Conservation (phyloP, 805 yeast genomes). For the Saturnispora besseyi region DNA sequence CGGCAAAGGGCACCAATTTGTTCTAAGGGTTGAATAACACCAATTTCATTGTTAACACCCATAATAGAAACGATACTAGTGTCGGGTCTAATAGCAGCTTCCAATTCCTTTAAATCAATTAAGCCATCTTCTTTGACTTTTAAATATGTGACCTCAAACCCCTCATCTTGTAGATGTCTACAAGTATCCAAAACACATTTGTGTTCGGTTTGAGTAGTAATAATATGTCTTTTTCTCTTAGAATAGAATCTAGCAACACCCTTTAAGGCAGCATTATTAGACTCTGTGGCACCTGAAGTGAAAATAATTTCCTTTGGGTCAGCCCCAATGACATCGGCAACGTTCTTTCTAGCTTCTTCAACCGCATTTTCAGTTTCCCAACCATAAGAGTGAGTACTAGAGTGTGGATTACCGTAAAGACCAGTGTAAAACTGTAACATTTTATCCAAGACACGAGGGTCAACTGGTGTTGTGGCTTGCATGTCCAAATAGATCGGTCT, state of each 20-base stretch:
- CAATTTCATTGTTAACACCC: slow-evolving; percentile 98
- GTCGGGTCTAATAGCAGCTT: slow-evolving; percentile 78
- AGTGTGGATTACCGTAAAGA: slow-evolving; percentile 94
- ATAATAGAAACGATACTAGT: slow-evolving; percentile 85
- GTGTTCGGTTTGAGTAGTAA: slow-evolving; percentile 95
- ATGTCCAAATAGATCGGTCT: slow-evolving; percentile 94
- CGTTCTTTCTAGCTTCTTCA: slow-evolving; percentile 72
- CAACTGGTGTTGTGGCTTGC: slow-evolving; percentile 98
- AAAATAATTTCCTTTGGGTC: slow-evolving; percentile 95
- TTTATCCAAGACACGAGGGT: slow-evolving; percentile 87
- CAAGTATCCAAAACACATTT: slow-evolving; percentile 98
- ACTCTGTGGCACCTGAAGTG: slow-evolving; percentile 97
- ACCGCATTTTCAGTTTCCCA: slow-evolving; percentile 97
- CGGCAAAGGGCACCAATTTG: slow-evolving; percentile 88
- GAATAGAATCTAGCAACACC: slow-evolving; percentile 93
- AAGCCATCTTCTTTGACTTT: slow-evolving; percentile 74
- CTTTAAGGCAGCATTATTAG: slow-evolving; percentile 88
- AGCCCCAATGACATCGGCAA: slow-evolving; percentile 81
- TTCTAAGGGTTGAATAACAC: slow-evolving; percentile 91
- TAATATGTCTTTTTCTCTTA: slow-evolving; percentile 84
- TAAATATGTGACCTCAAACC: slow-evolving; percentile 89
- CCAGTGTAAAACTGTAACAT: slow-evolving; percentile 87
- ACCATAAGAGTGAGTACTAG: slow-evolving; percentile 93
- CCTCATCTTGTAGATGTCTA: slow-evolving; percentile 91
- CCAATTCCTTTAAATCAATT: slow-evolving; percentile 66